Conservation (phyloP, 208 protist species). For the Jaenimonas drosophilae region DNA sequence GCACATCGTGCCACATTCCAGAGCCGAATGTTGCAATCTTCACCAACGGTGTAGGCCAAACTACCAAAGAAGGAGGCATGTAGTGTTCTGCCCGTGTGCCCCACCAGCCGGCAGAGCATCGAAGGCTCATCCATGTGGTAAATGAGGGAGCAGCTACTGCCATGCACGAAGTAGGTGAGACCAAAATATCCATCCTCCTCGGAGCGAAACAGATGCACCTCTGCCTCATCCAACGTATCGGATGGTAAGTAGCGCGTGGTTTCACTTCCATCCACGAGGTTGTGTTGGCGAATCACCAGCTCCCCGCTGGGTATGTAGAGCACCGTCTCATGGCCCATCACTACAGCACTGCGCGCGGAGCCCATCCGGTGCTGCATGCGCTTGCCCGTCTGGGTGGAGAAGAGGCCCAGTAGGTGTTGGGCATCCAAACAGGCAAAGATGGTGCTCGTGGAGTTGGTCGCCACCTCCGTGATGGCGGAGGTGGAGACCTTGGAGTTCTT, state of each 20-base stretch:
- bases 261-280: neutral
- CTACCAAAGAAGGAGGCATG: slow-evolving; percentile 43
- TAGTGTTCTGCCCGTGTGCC: slow-evolving; percentile 27
- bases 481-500: slow-evolving; percentile 53
- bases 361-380: slow-evolving; percentile 13
- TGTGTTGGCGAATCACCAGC: slow-evolving; percentile 8
- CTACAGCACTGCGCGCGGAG: slow-evolving; percentile 14
- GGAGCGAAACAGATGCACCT: slow-evolving; percentile 8
- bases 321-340: slow-evolving; percentile 23
- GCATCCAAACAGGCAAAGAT: slow-evolving; percentile 15
- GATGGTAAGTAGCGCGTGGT: slow-evolving; percentile 10
- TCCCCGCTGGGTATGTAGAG: slow-evolving; percentile 14
- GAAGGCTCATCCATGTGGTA: slow-evolving; percentile 10
- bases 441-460: slow-evolving; percentile 18
- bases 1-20: slow-evolving; percentile 48
- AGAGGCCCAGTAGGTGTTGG: slow-evolving; percentile 7
- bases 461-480: slow-evolving; percentile 19
- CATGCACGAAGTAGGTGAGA: slow-evolving; percentile 12
- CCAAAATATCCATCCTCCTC: neutral
- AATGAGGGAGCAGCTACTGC: slow-evolving; percentile 6
- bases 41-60: slow-evolving; percentile 38
- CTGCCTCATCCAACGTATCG: slow-evolving; percentile 3
- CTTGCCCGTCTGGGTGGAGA: slow-evolving; percentile 4
- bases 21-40: slow-evolving; percentile 36
- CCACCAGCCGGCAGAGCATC: slow-evolving; percentile 30